Base-by-base conservation (phyloP, 441 rosid genomes). In the Euphorbia schlechtendalii region DNA sequence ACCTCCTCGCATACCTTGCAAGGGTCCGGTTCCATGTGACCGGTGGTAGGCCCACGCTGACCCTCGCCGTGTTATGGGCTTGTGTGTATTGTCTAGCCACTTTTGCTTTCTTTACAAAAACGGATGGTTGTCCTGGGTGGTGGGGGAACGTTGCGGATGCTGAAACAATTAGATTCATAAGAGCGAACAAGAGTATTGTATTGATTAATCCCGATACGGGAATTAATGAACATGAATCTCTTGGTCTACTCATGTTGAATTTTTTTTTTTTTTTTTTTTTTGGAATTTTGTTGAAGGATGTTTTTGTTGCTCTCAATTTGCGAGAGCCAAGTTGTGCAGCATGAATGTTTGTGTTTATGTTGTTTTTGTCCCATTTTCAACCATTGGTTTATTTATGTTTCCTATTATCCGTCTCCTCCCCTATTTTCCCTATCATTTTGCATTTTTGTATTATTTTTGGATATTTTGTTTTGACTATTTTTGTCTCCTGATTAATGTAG, bases 11-110 rank as follows among this genome's bases (percentile, higher is more conserved):
- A 57, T 54, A 71, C 18, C 38, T 62, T 3, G 84, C 84, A 17
- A 90, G 61, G 11, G 7, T 65, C 2, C 15, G 18, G 74, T 88
- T 64, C 96, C 96, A 88, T 3, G 0, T 0, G 61, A 88, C 18
- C 0, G 82, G 81, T 28, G 73, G 71, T 10, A 67, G 61, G 48
- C 79, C 75, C 49, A 59, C 15, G 5, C 25, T 5, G 4, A 1
- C 13, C 45, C 96, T 77, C 4, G 72, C 70, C 0, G 3, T 6
- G 82, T 90, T 84, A 73, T 83, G 89, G 0, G 86, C 81, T 0
- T 12, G 0, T 20, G 81, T 55, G 69, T 73, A 82, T 7, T 70
- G 73, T 0, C 2, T 41, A 0, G 78, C 51, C 15, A 45, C 10
- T n/a, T 51, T 3, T 3, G 15, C 14, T 55, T 10, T 56, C 2